phyloP scores from a whole-genome alignment of 768 basidiomycete species.

The Naematelia encephala region DNA sequence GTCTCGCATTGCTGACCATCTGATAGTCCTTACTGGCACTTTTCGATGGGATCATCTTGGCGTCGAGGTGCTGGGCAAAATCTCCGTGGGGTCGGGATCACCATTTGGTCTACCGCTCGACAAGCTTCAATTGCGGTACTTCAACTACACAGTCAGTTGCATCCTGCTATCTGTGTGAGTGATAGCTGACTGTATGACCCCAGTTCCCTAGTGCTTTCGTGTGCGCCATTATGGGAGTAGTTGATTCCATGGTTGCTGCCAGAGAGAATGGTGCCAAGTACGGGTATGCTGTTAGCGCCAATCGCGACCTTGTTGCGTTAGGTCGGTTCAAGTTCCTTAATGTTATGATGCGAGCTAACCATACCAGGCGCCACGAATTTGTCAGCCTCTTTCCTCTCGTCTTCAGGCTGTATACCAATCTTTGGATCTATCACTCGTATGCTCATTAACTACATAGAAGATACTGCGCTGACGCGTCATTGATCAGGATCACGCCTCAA shows the following conservation, averaged over 20 bases:
- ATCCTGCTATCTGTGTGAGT: background rate
- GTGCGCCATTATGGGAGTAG: conserved; percentile 81
- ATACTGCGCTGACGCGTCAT: too few relatives aligned
- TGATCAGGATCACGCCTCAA: conserved; percentile 67
- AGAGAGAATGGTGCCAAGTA: conserved; percentile 85
- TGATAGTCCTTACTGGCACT: conserved; percentile 65
- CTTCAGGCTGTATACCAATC: conserved; percentile 80
- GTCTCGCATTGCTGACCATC: background rate
- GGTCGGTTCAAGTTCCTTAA: conserved; percentile 51
- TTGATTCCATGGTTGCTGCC: conserved; percentile 92
- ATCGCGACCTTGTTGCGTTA: conserved; percentile 91
- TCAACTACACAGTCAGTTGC: conserved; percentile 60
- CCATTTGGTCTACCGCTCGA: conserved; percentile 71
- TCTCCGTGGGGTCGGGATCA: conserved; percentile 59
- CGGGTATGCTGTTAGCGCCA: conserved; percentile 84
- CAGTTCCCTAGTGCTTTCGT: conserved; percentile 56
- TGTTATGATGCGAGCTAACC: conserved; percentile 4
- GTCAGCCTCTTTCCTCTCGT: conserved; percentile 63
- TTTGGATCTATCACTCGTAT: conserved; percentile 86
- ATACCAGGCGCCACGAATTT: conserved; percentile 67
- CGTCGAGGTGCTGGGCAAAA: conserved; percentile 76
- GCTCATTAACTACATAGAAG: background rate
- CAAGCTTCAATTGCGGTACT: conserved; percentile 60
- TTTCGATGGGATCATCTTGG: conserved; percentile 74
- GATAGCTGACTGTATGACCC: background rate